phyloP scores from a whole-genome alignment of 805 yeast genomes.

The Wickerhamomyces subpelliculosus region DNA sequence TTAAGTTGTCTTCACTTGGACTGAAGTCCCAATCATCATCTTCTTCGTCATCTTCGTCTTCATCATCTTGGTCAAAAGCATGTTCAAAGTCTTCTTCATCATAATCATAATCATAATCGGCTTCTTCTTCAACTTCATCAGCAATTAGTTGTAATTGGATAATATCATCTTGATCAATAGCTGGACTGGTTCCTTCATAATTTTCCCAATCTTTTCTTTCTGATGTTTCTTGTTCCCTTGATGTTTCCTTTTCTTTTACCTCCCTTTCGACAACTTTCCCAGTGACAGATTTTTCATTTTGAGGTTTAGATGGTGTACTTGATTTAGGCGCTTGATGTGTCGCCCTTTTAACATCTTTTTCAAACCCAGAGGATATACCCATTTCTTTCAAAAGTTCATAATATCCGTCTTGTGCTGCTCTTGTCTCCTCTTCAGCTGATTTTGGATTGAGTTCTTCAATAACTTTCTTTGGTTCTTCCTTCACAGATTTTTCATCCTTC shows the following conservation, averaged over 20 bases:
- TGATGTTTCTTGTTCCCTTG: background rate
- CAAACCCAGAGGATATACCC: slow-evolving; percentile 17
- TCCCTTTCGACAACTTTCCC: background rate
- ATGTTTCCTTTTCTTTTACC: background rate
- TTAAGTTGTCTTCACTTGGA: slow-evolving; percentile 5
- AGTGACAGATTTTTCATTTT: no score
- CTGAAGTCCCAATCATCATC: slow-evolving; percentile 15
- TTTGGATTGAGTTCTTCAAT: slow-evolving; percentile 2
- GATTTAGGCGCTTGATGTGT: background rate
- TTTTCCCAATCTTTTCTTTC: background rate
- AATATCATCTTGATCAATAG: slow-evolving; percentile 38
- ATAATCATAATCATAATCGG: slow-evolving; percentile 20
- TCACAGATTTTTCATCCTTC: background rate
- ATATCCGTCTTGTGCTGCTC: slow-evolving; percentile 24
- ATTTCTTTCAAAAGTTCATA: slow-evolving; percentile 27
- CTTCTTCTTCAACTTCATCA: slow-evolving; percentile 33
- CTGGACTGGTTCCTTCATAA: slow-evolving; percentile 5
- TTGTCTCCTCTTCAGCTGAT: background rate
- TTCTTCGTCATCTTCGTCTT: slow-evolving; percentile 20
- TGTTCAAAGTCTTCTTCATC: slow-evolving; percentile 34
- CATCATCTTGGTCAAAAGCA: slow-evolving; percentile 24
- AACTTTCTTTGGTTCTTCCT: background rate
- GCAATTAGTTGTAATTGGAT: slow-evolving; percentile 49
- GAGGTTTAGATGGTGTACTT: background rate
- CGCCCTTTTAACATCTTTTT: background rate